These are phyloP conservation scores for Seiridium cupressi DNA, from an alignment of 2,329 filamentous ascomycete genomes.

Conservation along the genomic window DNA sequence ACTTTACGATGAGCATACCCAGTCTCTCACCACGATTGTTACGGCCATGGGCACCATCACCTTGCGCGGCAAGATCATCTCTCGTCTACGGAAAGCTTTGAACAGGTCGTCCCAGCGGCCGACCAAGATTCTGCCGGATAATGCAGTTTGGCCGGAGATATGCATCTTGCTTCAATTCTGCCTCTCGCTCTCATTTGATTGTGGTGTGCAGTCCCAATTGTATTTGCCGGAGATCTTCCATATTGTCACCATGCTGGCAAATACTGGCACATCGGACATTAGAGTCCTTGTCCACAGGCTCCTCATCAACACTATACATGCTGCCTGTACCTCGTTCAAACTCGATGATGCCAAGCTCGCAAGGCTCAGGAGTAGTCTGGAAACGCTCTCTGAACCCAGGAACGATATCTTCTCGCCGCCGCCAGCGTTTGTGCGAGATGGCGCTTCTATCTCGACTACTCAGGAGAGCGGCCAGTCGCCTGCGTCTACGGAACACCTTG, in stretches of 20 bases:
- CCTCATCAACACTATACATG: constrained; percentile 66
- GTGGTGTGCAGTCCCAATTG: constrained; percentile 64
- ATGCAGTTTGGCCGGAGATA: constrained; percentile 68
- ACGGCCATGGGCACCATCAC: constrained; percentile 64
- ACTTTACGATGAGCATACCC: constrained; percentile 56
- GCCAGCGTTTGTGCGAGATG: constrained; percentile 47
- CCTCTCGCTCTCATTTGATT: constrained; percentile 65
- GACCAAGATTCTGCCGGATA: constrained; percentile 64
- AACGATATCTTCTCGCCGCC: constrained; percentile 57
- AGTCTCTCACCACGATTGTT: constrained; percentile 61
- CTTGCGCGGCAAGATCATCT: constrained; percentile 63
- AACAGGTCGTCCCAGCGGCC: constrained; percentile 66
- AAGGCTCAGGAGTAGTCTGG: constrained; percentile 55
- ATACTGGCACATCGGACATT: constrained; percentile 58
- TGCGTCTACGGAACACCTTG: constrained; percentile 59
- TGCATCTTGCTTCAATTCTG: constrained; percentile 66
- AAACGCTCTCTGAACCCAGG: constrained; percentile 57
- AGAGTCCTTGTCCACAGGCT: constrained; percentile 61
- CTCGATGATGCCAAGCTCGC: constrained; percentile 58
- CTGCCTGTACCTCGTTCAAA: constrained; percentile 63
- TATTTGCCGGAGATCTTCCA: constrained; percentile 70
- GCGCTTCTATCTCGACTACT: constrained; percentile 50
- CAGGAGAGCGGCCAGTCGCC: constrained; percentile 53
- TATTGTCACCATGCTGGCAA: constrained; percentile 68
- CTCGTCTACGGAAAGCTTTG: constrained; percentile 63